Conservation (phyloP, 1,284 basidiomycete species). For the Chalciporus sp. region DNA sequence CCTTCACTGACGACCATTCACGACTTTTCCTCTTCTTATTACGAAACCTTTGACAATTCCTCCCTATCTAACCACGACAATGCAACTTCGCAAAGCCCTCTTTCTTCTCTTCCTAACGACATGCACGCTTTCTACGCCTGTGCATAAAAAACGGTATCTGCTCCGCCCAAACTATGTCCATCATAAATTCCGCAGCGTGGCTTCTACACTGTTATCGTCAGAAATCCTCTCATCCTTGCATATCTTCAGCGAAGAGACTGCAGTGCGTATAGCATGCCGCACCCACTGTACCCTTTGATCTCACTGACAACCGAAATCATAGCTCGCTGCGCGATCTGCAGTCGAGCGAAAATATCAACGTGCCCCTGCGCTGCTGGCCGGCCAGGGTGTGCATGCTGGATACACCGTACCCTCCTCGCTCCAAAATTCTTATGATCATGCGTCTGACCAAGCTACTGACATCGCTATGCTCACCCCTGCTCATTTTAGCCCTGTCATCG, state of each 20-base stretch:
- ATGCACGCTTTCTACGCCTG: slow-evolving; percentile 15
- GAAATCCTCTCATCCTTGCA: neutral
- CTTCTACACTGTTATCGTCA: neutral
- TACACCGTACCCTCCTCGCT: slow-evolving; percentile 21
- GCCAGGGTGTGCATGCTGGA: slow-evolving; percentile 5
- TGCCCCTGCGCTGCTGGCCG: slow-evolving; percentile 18
- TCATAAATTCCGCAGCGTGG: neutral
- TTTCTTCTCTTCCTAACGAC: slow-evolving; percentile 12
- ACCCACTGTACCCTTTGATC: neutral
- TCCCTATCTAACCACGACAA: slow-evolving; percentile 1
- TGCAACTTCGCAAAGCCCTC: slow-evolving; percentile 13
- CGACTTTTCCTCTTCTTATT: neutral
- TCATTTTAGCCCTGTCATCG: neutral
- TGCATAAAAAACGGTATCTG: slow-evolving; percentile 3
- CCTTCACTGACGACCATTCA: neutral
- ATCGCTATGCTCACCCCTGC: slow-evolving; percentile 1
- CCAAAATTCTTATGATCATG: slow-evolving; percentile 16
- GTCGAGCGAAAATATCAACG: slow-evolving; percentile 22
- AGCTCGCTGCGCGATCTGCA: slow-evolving; percentile 21
- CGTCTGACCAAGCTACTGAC: slow-evolving; percentile 21
- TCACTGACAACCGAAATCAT: slow-evolving; percentile 1
- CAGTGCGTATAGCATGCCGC: slow-evolving; percentile 9
- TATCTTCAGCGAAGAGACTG: slow-evolving; percentile 5
- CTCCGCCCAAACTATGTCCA: neutral
- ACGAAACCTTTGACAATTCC: neutral